Conservation (phyloP, 768 basidiomycete species). For the Strobilomyces dryophilus region DNA sequence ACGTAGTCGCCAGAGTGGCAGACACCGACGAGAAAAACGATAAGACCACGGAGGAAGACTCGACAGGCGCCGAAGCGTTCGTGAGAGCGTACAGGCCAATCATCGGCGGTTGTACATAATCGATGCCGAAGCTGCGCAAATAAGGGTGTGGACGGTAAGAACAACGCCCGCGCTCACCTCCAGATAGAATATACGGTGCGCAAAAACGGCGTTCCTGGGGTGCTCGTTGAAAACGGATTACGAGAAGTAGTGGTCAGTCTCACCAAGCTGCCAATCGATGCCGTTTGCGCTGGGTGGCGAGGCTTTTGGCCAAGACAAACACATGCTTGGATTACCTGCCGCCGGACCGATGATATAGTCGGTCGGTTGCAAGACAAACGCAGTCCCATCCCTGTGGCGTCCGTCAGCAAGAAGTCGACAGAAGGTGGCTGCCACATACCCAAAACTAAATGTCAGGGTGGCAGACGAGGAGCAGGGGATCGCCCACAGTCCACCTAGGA, state of each 20-base stretch:
- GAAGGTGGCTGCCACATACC: conserved; percentile 38
- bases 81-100: conserved; percentile 68
- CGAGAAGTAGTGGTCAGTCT: neutral
- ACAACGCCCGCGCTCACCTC: conserved; percentile 42
- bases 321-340: conserved; percentile 58
- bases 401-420: neutral
- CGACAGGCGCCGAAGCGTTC: conserved; percentile 41
- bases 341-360: conserved; percentile 77
- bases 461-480: conserved; percentile 63
- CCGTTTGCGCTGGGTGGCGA: conserved; percentile 64
- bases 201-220: conserved; percentile 58
- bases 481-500: conserved; percentile 64
- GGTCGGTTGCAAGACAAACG: conserved; percentile 64
- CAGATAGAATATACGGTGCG: conserved; percentile 76
- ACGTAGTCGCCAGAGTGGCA: conserved; percentile 59
- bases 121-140: conserved; percentile 62
- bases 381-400: conserved; percentile 20
- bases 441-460: conserved; percentile 64
- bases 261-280: conserved; percentile 81
- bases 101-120: conserved; percentile 67
- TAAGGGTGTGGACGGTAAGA: conserved; percentile 3
- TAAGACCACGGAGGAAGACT: conserved; percentile 39
- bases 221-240: neutral
- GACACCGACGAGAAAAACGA: conserved; percentile 59
- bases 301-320: conserved; percentile 73